Conservation (phyloP, 352 stramenopile species). For the Pythium plurisporium region DNA sequence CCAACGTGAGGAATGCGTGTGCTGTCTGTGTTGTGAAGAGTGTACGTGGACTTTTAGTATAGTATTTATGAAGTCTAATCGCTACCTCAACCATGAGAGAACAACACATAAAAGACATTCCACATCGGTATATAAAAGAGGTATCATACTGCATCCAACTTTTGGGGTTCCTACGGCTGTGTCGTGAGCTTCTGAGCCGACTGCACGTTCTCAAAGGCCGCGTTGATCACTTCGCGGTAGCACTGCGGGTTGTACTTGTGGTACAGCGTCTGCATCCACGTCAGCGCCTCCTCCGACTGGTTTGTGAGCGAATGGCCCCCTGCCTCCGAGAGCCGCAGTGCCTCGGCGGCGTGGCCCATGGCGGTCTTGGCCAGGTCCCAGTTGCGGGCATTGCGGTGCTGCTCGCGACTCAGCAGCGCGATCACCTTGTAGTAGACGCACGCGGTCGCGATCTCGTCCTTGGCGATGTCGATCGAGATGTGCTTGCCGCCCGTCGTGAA, state of each 20-base stretch:
- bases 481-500: constrained; percentile 35
- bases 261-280: constrained; percentile 46
- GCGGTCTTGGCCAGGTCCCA: constrained; percentile 49
- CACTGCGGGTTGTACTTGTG: constrained; percentile 38
- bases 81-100: no score
- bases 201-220: constrained; percentile 39
- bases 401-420: constrained; percentile 39
- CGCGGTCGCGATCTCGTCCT: constrained; percentile 26
- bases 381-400: constrained; percentile 31
- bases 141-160: no score
- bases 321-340: constrained; percentile 37
- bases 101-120: no score
- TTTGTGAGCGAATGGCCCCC: constrained; percentile 34
- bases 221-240: constrained; percentile 53
- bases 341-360: constrained; percentile 36
- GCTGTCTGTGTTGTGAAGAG: no score
- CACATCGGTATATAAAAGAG: no score
- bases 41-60: no score
- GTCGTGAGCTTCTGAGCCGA: constrained; percentile 27
- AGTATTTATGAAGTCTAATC: no score
- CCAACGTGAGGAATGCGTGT: no score
- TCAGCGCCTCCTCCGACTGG: constrained; percentile 40
- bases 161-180: not conserved
- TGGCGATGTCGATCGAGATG: constrained; percentile 52
- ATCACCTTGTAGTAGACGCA: constrained; percentile 53